Base-by-base conservation (phyloP, 192 early-diverging fungal species). In the Coemansia sp. region DNA sequence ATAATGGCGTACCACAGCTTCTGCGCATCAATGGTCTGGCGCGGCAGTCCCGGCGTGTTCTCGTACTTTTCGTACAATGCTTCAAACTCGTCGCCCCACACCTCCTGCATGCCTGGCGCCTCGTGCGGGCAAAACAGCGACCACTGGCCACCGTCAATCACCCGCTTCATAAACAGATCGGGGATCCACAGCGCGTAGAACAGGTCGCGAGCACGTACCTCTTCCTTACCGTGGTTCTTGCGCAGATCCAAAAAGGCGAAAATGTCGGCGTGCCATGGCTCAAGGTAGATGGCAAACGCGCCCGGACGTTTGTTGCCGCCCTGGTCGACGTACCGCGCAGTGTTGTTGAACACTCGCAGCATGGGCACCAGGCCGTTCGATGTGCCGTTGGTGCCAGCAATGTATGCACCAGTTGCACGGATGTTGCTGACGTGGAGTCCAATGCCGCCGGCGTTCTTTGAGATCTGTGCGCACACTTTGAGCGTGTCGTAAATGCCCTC, bases 201-300 rank as follows among this genome's bases (percentile, higher is more conserved):
- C 64, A 98, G 76, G 78, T 98, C 97, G 52, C 97, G 93, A 2
- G 97, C 97, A 55, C 97, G 89, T 64, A 79, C 83, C 83, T 98
- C 97, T 71, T 98, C 97, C 81, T 98, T 98, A 55, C 97, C 97
- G 56, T 92, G 91, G 84, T 98, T 98, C 88, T 96, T 96, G 70
- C 88, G 88, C 68, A 98, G 76, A 66, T 98, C 97, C 59, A 98
- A 78, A 75, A 98, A 98, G 59, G 90, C 89, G 70, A 98, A 98
- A 17, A 98, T 84, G 73, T 98, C 97, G 9, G 97, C 85, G 73
- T 98, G 97, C 97, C 97, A 98, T 15, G 95, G 93, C 81, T 98
- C 97, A 34, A 98, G 83, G 82, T 98, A 98, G 69, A 98, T 89
- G 58, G 97, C 97, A 86, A 98, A 97, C 4, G 94, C 93, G 14